Conservation (phyloP, 169 alveolate genomes). For the Miamiensis avidus region DNA sequence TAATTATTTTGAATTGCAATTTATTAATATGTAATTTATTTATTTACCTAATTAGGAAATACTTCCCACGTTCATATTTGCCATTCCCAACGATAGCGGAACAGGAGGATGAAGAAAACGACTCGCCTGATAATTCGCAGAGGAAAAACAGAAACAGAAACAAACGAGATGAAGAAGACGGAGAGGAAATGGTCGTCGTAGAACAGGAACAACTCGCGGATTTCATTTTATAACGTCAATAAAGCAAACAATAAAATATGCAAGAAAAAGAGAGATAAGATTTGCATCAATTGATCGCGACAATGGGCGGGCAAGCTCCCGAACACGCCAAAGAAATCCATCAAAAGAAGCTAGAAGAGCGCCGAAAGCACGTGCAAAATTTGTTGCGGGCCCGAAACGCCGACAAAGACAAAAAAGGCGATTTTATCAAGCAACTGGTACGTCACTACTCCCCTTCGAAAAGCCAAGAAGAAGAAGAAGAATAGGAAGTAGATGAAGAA, state of each 20-base stretch:
- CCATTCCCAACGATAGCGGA: too few species aligned
- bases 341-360: neutral
- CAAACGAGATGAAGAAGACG: neutral
- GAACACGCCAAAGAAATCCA: neutral
- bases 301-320: too few species aligned
- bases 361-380: neutral
- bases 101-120: too few species aligned
- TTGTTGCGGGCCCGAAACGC: neutral
- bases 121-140: neutral
- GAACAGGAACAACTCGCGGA: neutral
- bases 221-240: neutral
- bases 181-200: neutral
- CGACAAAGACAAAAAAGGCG: neutral
- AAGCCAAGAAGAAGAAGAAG: too few species aligned
- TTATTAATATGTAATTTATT: too few species aligned
- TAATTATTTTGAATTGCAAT: too few species aligned
- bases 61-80: too few species aligned
- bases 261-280: neutral
- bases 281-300: too few species aligned
- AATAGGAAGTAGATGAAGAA: too few species aligned
- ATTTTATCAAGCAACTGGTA: neutral
- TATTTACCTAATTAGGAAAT: too few species aligned
- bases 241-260: neutral
- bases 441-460: neutral
- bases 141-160: neutral